phyloP scores from a whole-genome alignment of 495 filamentous ascomycete species.

The Xylaria cubensis region DNA sequence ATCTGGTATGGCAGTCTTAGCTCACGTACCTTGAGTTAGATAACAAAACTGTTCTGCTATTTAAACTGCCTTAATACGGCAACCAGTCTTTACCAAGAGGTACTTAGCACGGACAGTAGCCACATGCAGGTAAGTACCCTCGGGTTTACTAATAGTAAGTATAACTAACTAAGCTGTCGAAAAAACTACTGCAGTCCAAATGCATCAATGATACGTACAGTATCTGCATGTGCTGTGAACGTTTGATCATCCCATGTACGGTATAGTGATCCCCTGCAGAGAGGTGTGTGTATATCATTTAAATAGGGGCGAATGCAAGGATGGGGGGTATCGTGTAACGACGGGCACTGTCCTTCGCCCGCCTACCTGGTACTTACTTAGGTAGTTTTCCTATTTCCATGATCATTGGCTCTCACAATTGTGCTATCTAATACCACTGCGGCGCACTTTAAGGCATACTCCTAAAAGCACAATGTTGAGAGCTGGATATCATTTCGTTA shows the following conservation, averaged over 20 bases:
- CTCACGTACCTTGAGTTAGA: constrained; percentile 7
- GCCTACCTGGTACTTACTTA: not conserved
- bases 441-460: too few relatives aligned
- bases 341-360: constrained; percentile 17
- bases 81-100: not conserved
- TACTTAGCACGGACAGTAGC: not conserved
- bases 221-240: constrained; percentile 20
- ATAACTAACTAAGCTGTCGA: not conserved
- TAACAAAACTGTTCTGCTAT: too few relatives aligned
- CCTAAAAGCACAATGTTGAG: not conserved
- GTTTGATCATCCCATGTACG: constrained; percentile 18
- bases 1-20: not conserved
- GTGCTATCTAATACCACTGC: too few relatives aligned
- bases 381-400: not conserved
- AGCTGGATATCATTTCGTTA: not conserved
- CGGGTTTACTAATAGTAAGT: not conserved
- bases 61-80: not conserved
- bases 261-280: constrained; percentile 11
- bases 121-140: not conserved
- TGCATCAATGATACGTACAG: constrained; percentile 12
- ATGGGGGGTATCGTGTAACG: not conserved
- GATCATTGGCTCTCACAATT: too few relatives aligned
- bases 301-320: constrained; percentile 21
- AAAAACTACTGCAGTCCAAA: not conserved
- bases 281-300: constrained; percentile 6